Evolutionary conservation across 148 eudicot genomes (phyloP), one percentile per base, ranked within the genome.

Genomic region (Rhododendron molle): DNA sequence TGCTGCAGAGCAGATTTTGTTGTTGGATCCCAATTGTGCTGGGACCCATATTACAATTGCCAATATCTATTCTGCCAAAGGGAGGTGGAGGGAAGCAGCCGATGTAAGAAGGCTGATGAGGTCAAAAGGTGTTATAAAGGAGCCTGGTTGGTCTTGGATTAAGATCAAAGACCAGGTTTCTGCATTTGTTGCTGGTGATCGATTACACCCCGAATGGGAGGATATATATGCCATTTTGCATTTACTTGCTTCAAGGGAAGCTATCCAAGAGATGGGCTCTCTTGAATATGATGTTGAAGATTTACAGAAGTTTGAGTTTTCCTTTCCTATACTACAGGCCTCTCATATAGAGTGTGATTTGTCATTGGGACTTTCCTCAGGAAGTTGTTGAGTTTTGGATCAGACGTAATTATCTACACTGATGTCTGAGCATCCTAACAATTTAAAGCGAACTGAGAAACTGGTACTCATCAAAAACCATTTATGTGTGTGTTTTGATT

Each of bases 71-170:
- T 90, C 97, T 46, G 93, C 89, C 14, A 89, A 88, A 83, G 97
- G 99, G 83, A 92, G 86, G 88, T 94, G 95, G 95, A 86, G 86
- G 74, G 98, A 96, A 86, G 97, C 98, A n/a, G 99, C 98, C 9
- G 85, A 86, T 52, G 80, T 95, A 72, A 91, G 99, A 90, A 96
- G 88, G 86, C 50, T 88, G 81, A 95, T 96, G 98, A 94, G 81
- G 87, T 90, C 91, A 38, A 93, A 91, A 89, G 97, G 98, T 56
- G 92, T 96, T 23, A 87, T 86, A 13, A 96, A 96, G 90, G 99
- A 96, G 89, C 94, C 97, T 12, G 99, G 99, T 82, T 96, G 98
- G 88, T 95, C 99, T 80, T 96, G 97, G 99, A 88, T 93, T 47
- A 92, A 94, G 91, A 84, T 93, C 83, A 93, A 92, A 87, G 95